Evolutionary conservation across 2,329 filamentous ascomycete genomes (phyloP).

Genomic region (Amesomyces nigricolor): DNA sequence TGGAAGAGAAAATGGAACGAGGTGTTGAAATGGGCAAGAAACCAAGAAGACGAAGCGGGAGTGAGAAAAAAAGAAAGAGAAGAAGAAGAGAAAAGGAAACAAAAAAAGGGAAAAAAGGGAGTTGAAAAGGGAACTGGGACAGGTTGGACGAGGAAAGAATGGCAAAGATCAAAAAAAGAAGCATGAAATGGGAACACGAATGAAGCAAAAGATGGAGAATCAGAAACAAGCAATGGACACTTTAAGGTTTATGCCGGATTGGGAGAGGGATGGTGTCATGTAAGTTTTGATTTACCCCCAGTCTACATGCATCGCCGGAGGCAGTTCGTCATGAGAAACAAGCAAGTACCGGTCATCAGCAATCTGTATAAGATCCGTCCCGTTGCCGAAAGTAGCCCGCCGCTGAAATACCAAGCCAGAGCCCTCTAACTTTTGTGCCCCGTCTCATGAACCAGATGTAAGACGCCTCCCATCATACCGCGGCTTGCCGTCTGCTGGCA

Average conservation of each 20-base stretch:
- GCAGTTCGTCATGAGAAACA: constrained; percentile 22
- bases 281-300: constrained; percentile 24
- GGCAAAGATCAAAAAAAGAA: too few species aligned
- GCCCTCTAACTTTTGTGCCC: constrained; percentile 25
- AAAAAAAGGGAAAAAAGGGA: too few species aligned
- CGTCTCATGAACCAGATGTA: constrained; percentile 24
- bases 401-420: constrained; percentile 23
- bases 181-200: too few species aligned
- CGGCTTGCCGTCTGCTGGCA: constrained; percentile 16
- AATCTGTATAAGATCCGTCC: constrained; percentile 22
- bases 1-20: too few species aligned
- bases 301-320: constrained; percentile 29
- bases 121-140: too few species aligned
- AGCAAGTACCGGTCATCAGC: constrained; percentile 22
- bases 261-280: not conserved
- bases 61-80: too few species aligned
- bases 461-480: constrained; percentile 27
- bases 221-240: not conserved
- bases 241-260: not conserved
- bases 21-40: too few species aligned
- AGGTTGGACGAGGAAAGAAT: too few species aligned
- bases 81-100: too few species aligned
- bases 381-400: constrained; percentile 13
- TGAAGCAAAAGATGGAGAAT: too few species aligned
- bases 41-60: too few species aligned